These are phyloP conservation scores for Glarea lozoyensis DNA, from an alignment of 495 filamentous ascomycete species.

Conservation along the genomic window DNA sequence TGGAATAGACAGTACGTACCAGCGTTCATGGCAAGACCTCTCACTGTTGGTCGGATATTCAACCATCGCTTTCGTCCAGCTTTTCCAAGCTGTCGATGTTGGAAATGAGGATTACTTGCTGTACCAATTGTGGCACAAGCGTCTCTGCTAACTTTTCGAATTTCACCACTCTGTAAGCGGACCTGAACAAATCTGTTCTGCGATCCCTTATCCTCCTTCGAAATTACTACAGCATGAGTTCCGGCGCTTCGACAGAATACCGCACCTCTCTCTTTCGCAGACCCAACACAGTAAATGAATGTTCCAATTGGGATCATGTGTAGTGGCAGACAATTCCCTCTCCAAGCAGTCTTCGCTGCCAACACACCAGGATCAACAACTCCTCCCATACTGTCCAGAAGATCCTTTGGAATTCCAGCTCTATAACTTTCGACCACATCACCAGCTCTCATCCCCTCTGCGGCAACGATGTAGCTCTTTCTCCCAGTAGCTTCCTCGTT, in stretches of 20 bases:
- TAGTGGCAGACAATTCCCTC: slow-evolving; percentile 90
- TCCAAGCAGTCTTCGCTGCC: slow-evolving; percentile 85
- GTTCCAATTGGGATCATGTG: slow-evolving; percentile 92
- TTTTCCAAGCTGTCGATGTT: slow-evolving; percentile 86
- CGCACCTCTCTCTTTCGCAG: slow-evolving; percentile 58
- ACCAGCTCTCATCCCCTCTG: slow-evolving; percentile 86
- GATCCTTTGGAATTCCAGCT: slow-evolving; percentile 71
- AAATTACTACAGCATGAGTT: slow-evolving; percentile 77
- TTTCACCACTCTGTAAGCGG: slow-evolving; percentile 83
- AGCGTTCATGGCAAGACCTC: slow-evolving; percentile 97
- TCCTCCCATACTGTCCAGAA: slow-evolving; percentile 86
- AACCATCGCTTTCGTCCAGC: slow-evolving; percentile 88
- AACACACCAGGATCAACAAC: slow-evolving; percentile 86
- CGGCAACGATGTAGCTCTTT: slow-evolving; percentile 85
- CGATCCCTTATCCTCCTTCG: slow-evolving; percentile 63
- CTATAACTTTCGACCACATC: slow-evolving; percentile 88
- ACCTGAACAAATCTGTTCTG: slow-evolving; percentile 63
- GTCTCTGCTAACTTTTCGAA: slow-evolving; percentile 77
- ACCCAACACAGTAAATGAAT: slow-evolving; percentile 82
- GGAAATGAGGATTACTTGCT: slow-evolving; percentile 84
- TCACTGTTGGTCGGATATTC: slow-evolving; percentile 86
- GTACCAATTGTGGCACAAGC: slow-evolving; percentile 91
- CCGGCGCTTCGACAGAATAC: slow-evolving; percentile 93
- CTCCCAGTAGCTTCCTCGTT: slow-evolving; percentile 55
- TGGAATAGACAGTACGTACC: slow-evolving; percentile 34